Evolutionary conservation across 2,329 filamentous ascomycete genomes (phyloP), one percentile per base, ranked within the genome.

Genomic region (Plenodomus tracheiphilus): DNA sequence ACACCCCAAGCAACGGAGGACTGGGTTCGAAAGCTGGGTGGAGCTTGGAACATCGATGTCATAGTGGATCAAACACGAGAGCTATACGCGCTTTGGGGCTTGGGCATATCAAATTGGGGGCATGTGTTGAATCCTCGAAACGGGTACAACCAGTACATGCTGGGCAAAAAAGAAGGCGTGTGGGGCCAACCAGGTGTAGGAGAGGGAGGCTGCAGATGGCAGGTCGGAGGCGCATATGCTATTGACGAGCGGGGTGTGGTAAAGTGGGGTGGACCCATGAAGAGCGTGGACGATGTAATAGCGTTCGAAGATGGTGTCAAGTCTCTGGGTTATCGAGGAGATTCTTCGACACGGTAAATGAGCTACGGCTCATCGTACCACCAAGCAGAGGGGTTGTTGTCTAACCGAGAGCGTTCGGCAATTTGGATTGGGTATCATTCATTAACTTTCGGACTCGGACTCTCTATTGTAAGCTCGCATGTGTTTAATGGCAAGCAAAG

Each of bases 21-120:
- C 54, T 85, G 82, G 82, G 60, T 83, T 39, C 79, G 81, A 54
- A 73, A 83, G 16, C 66, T 85, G 11, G 82, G 82, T 63, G 82
- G 82, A 49, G 73, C 80, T 13, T 82, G 82, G 79, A 77, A 76
- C 64, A 75, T 85, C 22, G 75, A 80, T 53, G 66, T 85, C 2
- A 66, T 85, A 47, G 69, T 84, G 47, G 82, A 85, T 68, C 77
- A 82, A 58, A 77, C 80, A 49, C 77, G 82, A 49, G 75, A 79
- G 52, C 60, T 84, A 30, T 85, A 85, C 59, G 81, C 82, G 2
- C 76, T 80, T 10, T 85, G 81, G 81, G 83, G 83, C 2, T 73
- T 85, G 4, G 82, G 82, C n/a, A 65, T 71, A 16, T 68, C 68
- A 1, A 68, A 63, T 16, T 71, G 62, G 59, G 68, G 59, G 2